Percentiles rank a stretch among this genome's conserved stretches.
Conservation (phyloP, 2,329 filamentous ascomycete genomes). For the Immersiporthe knoxdaviesiana region DNA sequence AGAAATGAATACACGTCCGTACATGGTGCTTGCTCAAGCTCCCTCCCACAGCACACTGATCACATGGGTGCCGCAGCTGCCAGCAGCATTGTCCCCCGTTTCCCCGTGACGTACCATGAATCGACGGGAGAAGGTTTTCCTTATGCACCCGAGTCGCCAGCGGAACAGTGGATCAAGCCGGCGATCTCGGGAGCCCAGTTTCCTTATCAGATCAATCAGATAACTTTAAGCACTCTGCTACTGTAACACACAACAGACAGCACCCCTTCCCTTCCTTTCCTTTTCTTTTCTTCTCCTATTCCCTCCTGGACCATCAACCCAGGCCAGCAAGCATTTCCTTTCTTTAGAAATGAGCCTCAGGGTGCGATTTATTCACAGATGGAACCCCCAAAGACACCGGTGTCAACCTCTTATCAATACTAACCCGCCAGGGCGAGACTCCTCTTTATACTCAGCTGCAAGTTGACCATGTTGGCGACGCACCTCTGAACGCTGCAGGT, state of each 20-base stretch:
- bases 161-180: background rate
- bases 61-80: background rate
- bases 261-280: background rate
- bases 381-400: background rate
- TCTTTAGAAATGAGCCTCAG: background rate
- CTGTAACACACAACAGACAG: background rate
- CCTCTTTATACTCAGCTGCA: background rate
- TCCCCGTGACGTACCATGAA: too few relatives aligned
- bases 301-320: background rate
- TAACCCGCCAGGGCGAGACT: background rate
- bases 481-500: constrained; percentile 7
- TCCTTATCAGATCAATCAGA: constrained; percentile 28
- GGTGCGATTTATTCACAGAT: background rate
- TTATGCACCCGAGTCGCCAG: background rate
- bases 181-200: constrained; percentile 2
- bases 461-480: background rate
- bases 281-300: background rate
- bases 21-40: background rate
- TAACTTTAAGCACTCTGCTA: background rate
- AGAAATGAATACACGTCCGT: too few relatives aligned
- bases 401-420: background rate
- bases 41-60: background rate
- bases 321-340: background rate
- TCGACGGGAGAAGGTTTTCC: background rate
- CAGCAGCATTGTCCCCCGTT: too few relatives aligned